Conservation (phyloP, 805 yeast genomes). For the Starmerella sirachaensis region DNA sequence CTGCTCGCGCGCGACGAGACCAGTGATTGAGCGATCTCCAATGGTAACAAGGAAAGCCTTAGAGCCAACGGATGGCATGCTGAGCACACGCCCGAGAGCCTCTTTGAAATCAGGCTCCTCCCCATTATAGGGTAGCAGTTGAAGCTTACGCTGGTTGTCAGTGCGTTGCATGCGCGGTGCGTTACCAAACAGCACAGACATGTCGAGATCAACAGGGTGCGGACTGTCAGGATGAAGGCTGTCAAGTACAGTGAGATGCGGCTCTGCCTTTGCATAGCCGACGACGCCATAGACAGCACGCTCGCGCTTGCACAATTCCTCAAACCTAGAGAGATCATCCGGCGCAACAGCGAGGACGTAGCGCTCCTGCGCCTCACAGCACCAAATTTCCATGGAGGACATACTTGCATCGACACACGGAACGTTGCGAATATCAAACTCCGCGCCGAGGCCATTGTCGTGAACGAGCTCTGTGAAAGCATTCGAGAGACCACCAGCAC, state of each 20-base stretch:
- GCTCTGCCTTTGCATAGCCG: constrained; percentile 83
- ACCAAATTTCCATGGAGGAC: constrained; percentile 99
- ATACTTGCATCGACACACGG: constrained; percentile 89
- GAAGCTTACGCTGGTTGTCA: constrained; percentile 51
- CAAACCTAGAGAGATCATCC: constrained; percentile 58
- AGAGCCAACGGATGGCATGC: constrained; percentile 88
- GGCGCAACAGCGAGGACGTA: constrained; percentile 88
- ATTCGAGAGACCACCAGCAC: constrained; percentile 97
- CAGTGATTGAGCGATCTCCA: constrained; percentile 97
- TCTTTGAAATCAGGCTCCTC: constrained; percentile 35
- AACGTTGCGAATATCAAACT: constrained; percentile 79
- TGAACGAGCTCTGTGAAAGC: constrained; percentile 96
- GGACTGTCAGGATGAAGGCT: constrained; percentile 52
- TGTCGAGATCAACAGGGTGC: constrained; percentile 80
- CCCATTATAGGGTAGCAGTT: constrained; percentile 27
- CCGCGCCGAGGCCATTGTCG: constrained; percentile 92
- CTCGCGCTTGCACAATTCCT: constrained; percentile 79
- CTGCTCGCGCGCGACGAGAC: constrained; percentile 93
- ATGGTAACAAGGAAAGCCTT: constrained; percentile 92
- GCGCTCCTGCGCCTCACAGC: constrained; percentile 98
- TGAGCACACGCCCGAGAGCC: constrained; percentile 70
- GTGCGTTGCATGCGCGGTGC: constrained; percentile 88
- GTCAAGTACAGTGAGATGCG: constrained; percentile 72
- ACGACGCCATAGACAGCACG: constrained; percentile 94
- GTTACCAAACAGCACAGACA: constrained; percentile 90